Percentiles rank a stretch among this genome's conserved stretches.
Evolutionary conservation across 768 basidiomycete species (phyloP).

Genomic region (Tricholoma terreum): DNA sequence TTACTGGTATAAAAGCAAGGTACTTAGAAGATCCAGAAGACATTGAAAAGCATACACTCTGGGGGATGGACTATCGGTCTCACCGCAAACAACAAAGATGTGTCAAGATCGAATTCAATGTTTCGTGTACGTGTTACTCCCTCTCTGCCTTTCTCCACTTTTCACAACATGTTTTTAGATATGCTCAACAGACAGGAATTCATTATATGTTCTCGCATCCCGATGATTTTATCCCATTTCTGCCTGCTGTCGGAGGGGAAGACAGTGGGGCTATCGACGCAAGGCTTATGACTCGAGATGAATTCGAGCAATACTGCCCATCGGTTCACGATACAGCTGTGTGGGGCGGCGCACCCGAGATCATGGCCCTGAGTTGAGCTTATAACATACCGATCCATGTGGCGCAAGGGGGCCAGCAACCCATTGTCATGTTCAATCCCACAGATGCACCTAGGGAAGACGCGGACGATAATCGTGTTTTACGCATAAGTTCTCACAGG

Average conservation of each 20-base stretch:
- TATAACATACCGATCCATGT: slow-evolving; percentile 88
- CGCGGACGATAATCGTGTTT: slow-evolving; percentile 35
- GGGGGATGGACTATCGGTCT: slow-evolving; percentile 64
- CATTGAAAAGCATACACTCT: slow-evolving; percentile 56
- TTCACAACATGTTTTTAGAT: slow-evolving; percentile 39
- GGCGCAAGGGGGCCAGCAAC: slow-evolving; percentile 77
- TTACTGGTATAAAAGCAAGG: slow-evolving; percentile 53
- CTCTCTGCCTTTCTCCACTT: slow-evolving; percentile 3
- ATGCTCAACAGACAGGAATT: slow-evolving; percentile 77
- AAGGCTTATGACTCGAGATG: slow-evolving; percentile 66
- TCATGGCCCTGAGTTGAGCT: slow-evolving; percentile 79
- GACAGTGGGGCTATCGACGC: slow-evolving; percentile 62
- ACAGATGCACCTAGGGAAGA: slow-evolving; percentile 28
- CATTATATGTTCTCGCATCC: slow-evolving; percentile 78
- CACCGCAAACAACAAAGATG: slow-evolving; percentile 64
- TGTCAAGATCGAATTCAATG: slow-evolving; percentile 70
- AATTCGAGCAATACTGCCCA: slow-evolving; percentile 74
- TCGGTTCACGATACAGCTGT: slow-evolving; percentile 78
- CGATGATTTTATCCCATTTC: slow-evolving; percentile 91
- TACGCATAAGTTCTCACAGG: slow-evolving; percentile 88
- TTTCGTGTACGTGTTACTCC: slow-evolving; percentile 49
- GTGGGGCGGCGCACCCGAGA: slow-evolving; percentile 99
- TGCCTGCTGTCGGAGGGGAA: slow-evolving; percentile 71
- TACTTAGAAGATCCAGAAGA: slow-evolving; percentile 59
- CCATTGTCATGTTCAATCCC: slow-evolving; percentile 81